Evolutionary conservation across 2,329 filamentous ascomycete genomes (phyloP).

Genomic region (Colletotrichum tropicale): DNA sequence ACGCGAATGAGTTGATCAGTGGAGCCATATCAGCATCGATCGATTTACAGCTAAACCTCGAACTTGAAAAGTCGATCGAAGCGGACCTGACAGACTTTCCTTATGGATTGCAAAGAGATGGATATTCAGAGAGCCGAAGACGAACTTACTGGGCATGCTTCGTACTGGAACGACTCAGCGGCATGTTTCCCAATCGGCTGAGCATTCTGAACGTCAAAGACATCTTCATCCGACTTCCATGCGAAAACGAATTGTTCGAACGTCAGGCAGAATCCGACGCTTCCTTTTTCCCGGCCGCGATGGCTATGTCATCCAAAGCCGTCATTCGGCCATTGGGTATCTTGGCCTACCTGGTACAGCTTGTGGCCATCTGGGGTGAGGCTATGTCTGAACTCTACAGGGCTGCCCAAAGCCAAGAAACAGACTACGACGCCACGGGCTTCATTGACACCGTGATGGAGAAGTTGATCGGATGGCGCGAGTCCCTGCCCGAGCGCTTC

Average conservation of each 20-base stretch:
- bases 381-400: constrained; percentile 62
- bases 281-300: constrained; percentile 64
- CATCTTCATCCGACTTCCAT: constrained; percentile 70
- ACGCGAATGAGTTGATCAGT: constrained; percentile 69
- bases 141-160: constrained; percentile 77
- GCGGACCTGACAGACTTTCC: constrained; percentile 46
- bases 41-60: constrained; percentile 67
- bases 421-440: constrained; percentile 24
- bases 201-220: constrained; percentile 67
- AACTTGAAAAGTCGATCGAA: constrained; percentile 54
- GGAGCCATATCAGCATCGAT: constrained; percentile 64
- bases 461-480: constrained; percentile 63
- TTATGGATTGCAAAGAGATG: constrained; percentile 60
- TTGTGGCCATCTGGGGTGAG: constrained; percentile 69
- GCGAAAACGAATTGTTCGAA: constrained; percentile 65
- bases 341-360: constrained; percentile 66
- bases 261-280: constrained; percentile 59
- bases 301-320: constrained; percentile 24
- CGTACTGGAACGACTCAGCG: constrained; percentile 70
- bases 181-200: constrained; percentile 57
- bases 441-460: constrained; percentile 51
- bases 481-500: constrained; percentile 59
- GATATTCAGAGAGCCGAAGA: constrained; percentile 69
- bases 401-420: neutral
- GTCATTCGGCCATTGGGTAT: constrained; percentile 43